Evolutionary conservation across 2,329 filamentous ascomycete species (phyloP).

Genomic region (Fusarium sp.): DNA sequence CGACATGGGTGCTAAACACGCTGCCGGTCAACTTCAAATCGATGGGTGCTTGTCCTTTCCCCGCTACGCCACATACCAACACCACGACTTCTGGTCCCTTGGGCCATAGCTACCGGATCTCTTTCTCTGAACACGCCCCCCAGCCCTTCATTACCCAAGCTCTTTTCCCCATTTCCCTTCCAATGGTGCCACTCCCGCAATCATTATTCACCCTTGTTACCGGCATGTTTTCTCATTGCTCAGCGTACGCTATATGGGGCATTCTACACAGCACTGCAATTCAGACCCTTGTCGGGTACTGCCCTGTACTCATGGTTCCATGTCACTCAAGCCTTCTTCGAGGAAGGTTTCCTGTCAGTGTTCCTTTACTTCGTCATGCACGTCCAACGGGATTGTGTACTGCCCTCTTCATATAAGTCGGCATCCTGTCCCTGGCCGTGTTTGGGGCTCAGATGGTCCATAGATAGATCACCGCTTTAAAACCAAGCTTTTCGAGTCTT

Average conservation of each 20-base stretch:
- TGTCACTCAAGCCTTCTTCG: slow-evolving; percentile 42
- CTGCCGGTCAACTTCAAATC: slow-evolving; percentile 39
- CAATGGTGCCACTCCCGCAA: slow-evolving; percentile 44
- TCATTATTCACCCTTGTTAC: slow-evolving; percentile 35
- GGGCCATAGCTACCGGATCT: slow-evolving; percentile 39
- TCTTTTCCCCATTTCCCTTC: slow-evolving; percentile 30
- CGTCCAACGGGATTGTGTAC: slow-evolving; percentile 38
- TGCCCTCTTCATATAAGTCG: slow-evolving; percentile 47
- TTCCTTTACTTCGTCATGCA: slow-evolving; percentile 45
- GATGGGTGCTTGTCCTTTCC: slow-evolving; percentile 42
- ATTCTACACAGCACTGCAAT: slow-evolving; percentile 34
- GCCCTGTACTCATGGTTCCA: slow-evolving; percentile 38
- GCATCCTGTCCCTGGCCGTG: slow-evolving; percentile 42
- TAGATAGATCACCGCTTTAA: slow-evolving; percentile 43
- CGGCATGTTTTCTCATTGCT: slow-evolving; percentile 40
- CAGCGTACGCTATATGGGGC: slow-evolving; percentile 35
- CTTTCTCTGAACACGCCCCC: slow-evolving; percentile 25
- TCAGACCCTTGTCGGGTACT: slow-evolving; percentile 39
- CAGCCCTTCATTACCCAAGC: slow-evolving; percentile 22
- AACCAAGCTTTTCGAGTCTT: slow-evolving; percentile 36
- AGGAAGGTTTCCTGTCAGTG: slow-evolving; percentile 42
- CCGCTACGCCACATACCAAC: slow-evolving; percentile 46
- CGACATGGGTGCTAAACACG: slow-evolving; percentile 34
- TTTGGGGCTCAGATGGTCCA: slow-evolving; percentile 46
- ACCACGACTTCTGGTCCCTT: slow-evolving; percentile 41